Conservation (phyloP, 148 eudicot species). For the Camellia japonica region DNA sequence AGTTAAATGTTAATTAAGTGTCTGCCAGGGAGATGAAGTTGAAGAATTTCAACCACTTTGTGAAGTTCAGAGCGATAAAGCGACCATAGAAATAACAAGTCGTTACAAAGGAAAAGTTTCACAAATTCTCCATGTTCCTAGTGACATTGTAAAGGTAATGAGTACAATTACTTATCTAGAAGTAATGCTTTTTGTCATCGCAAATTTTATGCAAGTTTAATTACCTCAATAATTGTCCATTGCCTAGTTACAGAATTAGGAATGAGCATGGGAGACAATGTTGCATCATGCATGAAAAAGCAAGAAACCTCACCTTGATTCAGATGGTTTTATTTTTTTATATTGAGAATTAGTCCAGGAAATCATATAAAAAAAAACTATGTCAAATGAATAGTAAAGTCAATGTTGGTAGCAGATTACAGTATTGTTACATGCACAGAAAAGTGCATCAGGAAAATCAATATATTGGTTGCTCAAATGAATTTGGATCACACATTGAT, state of each 20-base stretch:
- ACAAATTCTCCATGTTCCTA: slow-evolving; percentile 69
- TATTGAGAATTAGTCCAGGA: neutral
- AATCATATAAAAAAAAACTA: neutral
- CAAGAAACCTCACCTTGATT: neutral
- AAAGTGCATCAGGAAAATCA: too few relatives aligned
- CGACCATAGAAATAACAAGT: slow-evolving; percentile 96
- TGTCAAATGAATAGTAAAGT: neutral
- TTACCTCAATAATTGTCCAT: neutral
- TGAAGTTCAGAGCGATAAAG: slow-evolving; percentile 99
- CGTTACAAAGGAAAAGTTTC: slow-evolving; percentile 82
- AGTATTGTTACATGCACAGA: too few relatives aligned
- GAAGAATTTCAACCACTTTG: slow-evolving; percentile 96
- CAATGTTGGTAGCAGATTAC: neutral
- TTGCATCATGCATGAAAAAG: neutral
- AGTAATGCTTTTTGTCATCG: neutral
- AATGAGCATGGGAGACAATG: neutral
- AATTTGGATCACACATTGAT: too few relatives aligned
- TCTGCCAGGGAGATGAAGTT: slow-evolving; percentile 73
- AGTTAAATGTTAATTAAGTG: neutral
- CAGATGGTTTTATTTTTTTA: neutral
- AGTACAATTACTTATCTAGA: neutral
- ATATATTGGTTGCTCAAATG: too few relatives aligned
- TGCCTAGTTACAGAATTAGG: neutral
- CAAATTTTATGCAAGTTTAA: neutral
- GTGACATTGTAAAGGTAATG: slow-evolving; percentile 83